A percentile compares a stretch with the other conserved stretches of the same genome.
phyloP scores from a whole-genome alignment of 2,329 filamentous ascomycete species.

The Raffaelea albimanens region DNA sequence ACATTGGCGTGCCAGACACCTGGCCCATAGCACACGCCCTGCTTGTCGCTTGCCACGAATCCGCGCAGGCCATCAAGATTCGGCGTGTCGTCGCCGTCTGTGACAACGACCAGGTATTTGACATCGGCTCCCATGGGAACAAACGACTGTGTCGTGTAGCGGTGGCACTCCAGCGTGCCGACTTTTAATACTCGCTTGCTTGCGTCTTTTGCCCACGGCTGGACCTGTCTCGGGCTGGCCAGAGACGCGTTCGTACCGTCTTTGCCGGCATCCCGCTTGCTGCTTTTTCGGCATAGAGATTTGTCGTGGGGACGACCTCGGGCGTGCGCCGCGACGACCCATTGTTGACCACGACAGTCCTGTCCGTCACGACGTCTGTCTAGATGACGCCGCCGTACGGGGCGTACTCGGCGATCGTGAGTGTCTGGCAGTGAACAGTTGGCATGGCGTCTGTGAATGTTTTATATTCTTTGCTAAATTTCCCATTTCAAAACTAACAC shows the following conservation, averaged over 20 bases:
- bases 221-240: conserved; percentile 1
- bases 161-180: conserved; percentile 3
- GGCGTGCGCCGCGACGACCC: conserved; percentile 5
- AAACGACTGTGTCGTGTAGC: conserved; percentile 7
- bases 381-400: conserved; percentile 5
- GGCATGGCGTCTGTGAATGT: conserved; percentile 1
- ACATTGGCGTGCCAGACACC: conserved; percentile 8
- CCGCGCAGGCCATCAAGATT: conserved; percentile 1
- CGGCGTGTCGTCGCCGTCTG: background rate
- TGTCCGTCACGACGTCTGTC: conserved; percentile 5
- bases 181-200: background rate
- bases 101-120: conserved; percentile 3
- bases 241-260: conserved; percentile 3
- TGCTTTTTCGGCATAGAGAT: background rate
- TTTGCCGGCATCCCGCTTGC: conserved; percentile 1
- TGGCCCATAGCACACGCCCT: conserved; percentile 6
- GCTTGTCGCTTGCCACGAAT: conserved; percentile 4
- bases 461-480: too few relatives aligned
- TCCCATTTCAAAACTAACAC: too few relatives aligned
- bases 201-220: background rate
- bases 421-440: conserved; percentile 1
- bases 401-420: conserved; percentile 1
- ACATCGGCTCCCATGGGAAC: conserved; percentile 5
- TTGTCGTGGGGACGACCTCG: conserved; percentile 5
- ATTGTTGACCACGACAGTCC: conserved; percentile 4